Conservation (phyloP, 2,329 filamentous ascomycete genomes). For the Aspergillus bombycis region DNA sequence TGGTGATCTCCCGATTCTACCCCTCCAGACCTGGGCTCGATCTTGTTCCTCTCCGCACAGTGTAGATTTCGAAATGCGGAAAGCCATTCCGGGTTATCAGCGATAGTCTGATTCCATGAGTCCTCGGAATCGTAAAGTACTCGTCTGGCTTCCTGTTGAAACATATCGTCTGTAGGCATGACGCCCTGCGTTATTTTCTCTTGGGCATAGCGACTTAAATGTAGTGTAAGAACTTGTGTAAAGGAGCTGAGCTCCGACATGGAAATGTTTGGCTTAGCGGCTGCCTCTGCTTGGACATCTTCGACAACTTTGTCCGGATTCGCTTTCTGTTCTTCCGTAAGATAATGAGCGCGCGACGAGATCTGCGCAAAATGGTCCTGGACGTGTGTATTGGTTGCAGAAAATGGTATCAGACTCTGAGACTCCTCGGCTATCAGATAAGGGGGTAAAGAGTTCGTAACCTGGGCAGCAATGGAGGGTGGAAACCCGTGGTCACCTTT, state of each 20-base stretch:
- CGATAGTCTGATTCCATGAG: constrained; percentile 48
- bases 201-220: constrained; percentile 23
- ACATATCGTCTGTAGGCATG: constrained; percentile 52
- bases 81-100: constrained; percentile 28
- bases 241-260: constrained; percentile 14
- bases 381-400: constrained; percentile 18
- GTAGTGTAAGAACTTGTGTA: constrained; percentile 20
- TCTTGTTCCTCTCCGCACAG: not conserved
- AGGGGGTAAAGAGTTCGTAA: constrained; percentile 22
- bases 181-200: constrained; percentile 24
- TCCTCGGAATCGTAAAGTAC: constrained; percentile 55
- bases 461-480: constrained; percentile 17
- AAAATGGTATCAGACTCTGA: constrained; percentile 22
- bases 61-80: constrained; percentile 20
- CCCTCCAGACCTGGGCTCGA: not conserved
- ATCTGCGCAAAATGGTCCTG: constrained; percentile 26
- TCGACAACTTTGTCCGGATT: not conserved
- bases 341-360: constrained; percentile 14
- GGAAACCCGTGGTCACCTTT: constrained; percentile 54
- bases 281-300: not conserved
- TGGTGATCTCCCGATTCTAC: not conserved
- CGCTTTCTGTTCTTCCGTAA: not conserved
- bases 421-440: constrained; percentile 28
- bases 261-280: not conserved
- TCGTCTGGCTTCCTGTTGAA: constrained; percentile 51